A percentile compares a stretch with the other conserved stretches of the same genome.
These are phyloP conservation scores for Rhizoclosmatium globosum DNA, from an alignment of 192 early-diverging fungal species.

Conservation along the genomic window DNA sequence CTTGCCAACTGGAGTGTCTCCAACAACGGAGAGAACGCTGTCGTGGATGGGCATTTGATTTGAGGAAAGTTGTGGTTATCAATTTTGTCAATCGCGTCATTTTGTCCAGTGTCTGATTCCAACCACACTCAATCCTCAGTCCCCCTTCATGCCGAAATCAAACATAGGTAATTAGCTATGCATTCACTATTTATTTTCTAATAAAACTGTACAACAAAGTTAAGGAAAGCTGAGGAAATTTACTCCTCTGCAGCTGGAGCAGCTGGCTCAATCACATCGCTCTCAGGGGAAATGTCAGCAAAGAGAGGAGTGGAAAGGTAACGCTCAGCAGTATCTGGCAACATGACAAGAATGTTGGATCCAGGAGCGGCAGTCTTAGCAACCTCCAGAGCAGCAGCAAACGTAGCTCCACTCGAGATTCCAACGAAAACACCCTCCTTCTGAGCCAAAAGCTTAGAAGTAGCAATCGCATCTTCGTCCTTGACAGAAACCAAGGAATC, in stretches of 20 bases:
- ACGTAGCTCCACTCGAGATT: conserved; percentile 43
- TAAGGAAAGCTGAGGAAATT: too few species aligned
- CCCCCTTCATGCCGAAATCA: too few species aligned
- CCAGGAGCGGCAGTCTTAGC: conserved; percentile 41
- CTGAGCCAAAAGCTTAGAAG: conserved; percentile 39
- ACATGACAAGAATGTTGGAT: conserved; percentile 36
- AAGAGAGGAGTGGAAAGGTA: conserved; percentile 47
- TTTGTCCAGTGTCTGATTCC: too few species aligned
- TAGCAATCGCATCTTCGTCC: conserved; percentile 46
- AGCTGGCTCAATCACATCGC: conserved; percentile 18
- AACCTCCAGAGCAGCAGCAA: conserved; percentile 38
- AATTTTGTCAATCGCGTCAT: too few species aligned
- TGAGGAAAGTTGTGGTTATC: too few species aligned
- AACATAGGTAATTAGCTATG: too few species aligned
- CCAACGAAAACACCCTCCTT: conserved; percentile 50
- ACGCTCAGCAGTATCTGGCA: conserved; percentile 49
- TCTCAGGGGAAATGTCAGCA: conserved; percentile 44
- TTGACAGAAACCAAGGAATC: conserved; percentile 8
- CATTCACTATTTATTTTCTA: too few species aligned
- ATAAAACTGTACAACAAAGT: too few species aligned
- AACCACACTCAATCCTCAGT: too few species aligned
- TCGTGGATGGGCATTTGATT: background rate
- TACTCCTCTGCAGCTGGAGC: too few species aligned
- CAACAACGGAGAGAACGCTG: conserved; percentile 17
- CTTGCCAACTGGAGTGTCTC: conserved; percentile 24